Percentiles rank a stretch among this genome's conserved stretches.
Conservation (phyloP, 2,329 filamentous ascomycete genomes). For the Westerdykella sp. region DNA sequence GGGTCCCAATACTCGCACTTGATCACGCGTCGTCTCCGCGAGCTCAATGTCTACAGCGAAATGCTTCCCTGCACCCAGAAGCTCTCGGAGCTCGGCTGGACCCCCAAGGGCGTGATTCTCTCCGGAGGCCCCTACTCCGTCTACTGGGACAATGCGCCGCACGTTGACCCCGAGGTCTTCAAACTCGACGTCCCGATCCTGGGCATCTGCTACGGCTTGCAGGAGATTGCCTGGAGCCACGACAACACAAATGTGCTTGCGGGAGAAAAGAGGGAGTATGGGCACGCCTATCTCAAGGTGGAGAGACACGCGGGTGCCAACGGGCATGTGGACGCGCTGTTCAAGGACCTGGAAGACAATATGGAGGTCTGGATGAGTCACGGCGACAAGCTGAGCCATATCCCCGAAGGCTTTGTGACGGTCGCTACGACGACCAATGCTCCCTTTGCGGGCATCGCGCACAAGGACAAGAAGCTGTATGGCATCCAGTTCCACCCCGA, state of each 20-base stretch:
- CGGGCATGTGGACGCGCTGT: conserved; percentile 67
- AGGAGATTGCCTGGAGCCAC: conserved; percentile 69
- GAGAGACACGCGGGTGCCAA: conserved; percentile 50
- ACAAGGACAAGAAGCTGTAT: conserved; percentile 63
- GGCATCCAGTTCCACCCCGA: conserved; percentile 90
- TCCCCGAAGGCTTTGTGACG: conserved; percentile 67
- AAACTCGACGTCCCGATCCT: conserved; percentile 60
- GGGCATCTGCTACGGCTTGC: conserved; percentile 59
- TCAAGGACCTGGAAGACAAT: conserved; percentile 65
- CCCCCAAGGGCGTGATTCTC: conserved; percentile 77
- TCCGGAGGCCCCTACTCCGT: conserved; percentile 71
- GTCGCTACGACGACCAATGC: conserved; percentile 73
- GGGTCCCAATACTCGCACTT: conserved; percentile 68
- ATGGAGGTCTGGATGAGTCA: conserved; percentile 83
- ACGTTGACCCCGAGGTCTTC: conserved; percentile 76
- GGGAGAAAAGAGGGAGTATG: conserved; percentile 64
- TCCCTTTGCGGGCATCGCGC: conserved; percentile 72
- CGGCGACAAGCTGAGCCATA: conserved; percentile 70
- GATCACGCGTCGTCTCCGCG: conserved; percentile 67
- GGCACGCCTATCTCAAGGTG: conserved; percentile 61
- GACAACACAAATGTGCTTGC: conserved; percentile 59
- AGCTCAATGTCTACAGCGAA: conserved; percentile 77
- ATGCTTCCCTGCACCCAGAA: conserved; percentile 85
- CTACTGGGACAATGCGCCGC: conserved; percentile 70
- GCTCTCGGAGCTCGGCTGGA: conserved; percentile 67